These are phyloP conservation scores for Tylopilus plumbeoviolaceoides DNA, from an alignment of 768 basidiomycete genomes.

Conservation along the genomic window DNA sequence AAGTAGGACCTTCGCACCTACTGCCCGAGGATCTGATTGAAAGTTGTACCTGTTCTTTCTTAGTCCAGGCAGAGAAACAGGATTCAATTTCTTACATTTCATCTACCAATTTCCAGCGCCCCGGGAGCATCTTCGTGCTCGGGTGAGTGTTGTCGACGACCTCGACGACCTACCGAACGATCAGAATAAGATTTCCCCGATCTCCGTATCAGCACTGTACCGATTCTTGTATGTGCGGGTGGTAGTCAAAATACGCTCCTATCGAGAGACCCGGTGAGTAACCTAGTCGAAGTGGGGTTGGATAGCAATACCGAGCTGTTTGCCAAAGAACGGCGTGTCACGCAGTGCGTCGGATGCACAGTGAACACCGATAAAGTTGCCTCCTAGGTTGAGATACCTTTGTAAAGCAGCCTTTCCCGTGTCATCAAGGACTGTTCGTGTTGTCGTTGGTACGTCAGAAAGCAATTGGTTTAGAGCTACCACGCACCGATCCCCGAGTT, in stretches of 20 bases:
- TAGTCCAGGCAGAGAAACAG: constrained; percentile 7
- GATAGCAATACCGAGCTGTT: constrained; percentile 46
- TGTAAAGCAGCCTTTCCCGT: constrained; percentile 58
- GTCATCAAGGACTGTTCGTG: constrained; percentile 48
- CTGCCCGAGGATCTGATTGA: constrained; percentile 59
- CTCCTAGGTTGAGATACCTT: constrained; percentile 61
- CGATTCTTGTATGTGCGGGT: constrained; percentile 60
- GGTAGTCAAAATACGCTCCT: constrained; percentile 72
- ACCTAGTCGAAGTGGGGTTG: background rate
- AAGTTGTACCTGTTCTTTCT: constrained; percentile 57
- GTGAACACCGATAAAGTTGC: constrained; percentile 69
- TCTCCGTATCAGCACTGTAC: constrained; percentile 34
- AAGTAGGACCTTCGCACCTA: constrained; percentile 62
- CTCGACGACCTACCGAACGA: constrained; percentile 46
- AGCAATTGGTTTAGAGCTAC: background rate
- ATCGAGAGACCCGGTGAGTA: background rate
- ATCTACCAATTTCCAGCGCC: constrained; percentile 49
- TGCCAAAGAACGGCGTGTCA: constrained; percentile 53
- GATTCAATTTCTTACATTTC: constrained; percentile 47
- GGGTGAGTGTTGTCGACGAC: constrained; percentile 57
- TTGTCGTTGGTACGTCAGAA: background rate
- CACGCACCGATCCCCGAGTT: constrained; percentile 63
- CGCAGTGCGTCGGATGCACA: constrained; percentile 58
- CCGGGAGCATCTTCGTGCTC: constrained; percentile 52
- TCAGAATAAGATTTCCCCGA: background rate